Evolutionary conservation across 2,329 filamentous ascomycete species (phyloP), one percentile per base, ranked within the genome.

Genomic region (Alternaria panax): DNA sequence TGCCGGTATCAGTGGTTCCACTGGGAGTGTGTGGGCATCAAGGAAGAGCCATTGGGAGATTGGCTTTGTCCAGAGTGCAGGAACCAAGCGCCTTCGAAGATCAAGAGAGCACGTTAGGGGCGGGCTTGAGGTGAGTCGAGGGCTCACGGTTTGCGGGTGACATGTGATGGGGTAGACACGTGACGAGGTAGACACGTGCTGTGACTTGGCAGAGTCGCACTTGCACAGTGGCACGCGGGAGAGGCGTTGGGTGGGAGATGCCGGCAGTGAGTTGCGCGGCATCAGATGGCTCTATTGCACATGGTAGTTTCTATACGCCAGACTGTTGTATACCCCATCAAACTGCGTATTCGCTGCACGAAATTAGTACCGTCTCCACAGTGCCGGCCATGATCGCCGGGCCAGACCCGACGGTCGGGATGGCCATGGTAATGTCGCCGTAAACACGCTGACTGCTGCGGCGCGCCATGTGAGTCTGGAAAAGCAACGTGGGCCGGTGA

Each of bases 1-100:
- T 95, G 92, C 78, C 88, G 88, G 46, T 91, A 87, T 72, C 91
- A 95, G 80, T 95, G 92, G 92, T 95, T 95, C 77, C 92, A 95
- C 79, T 95, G 91, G 90, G 88, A 80, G 59, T 84, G 82, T 62
- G 81, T 84, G 50, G 80, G 80, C 27, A 78, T 84, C 62, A 82
- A 81, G 62, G 78, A 81, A 67, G 81, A 83, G 71, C 82, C 82
- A 4, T 74, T 78, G 55, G 82, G 82, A 14, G 81, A 84, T 62
- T 84, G 82, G 82, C 73, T 84, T 38, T 84, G 82, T 73, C 80
- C 81, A 5, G 72, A 78, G 57, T 75, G 75, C 66, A 71, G 69
- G 60, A 76, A 72, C 63, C 75, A 80, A 68, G 77, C 78, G 28
- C 60, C 71, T 48, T 73, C 67, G 57, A 79, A 80, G 71, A 79